Conservation (phyloP, 371 early-diverging fungal species). For the Chytridium lagenaria region DNA sequence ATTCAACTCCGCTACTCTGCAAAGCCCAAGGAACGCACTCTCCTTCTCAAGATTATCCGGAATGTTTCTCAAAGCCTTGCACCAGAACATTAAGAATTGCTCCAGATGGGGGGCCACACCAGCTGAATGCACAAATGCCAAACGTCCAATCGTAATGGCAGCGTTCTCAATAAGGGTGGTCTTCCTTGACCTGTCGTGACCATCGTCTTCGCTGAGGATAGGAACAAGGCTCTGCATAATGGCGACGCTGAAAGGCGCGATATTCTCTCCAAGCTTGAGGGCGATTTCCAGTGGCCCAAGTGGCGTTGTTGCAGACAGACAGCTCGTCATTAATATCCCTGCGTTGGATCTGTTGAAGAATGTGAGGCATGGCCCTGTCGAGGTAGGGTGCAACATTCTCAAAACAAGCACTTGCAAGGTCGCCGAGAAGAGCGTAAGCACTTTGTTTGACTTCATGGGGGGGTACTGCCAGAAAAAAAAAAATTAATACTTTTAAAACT, state of each 20-base stretch:
- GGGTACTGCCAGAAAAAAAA: slow-evolving; percentile 63
- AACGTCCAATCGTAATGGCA: slow-evolving; percentile 91
- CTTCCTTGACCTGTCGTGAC: slow-evolving; percentile 6
- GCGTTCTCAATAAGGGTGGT: slow-evolving; percentile 83
- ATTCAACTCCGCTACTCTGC: slow-evolving; percentile 84
- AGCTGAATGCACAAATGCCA: slow-evolving; percentile 84
- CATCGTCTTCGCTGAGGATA: slow-evolving; percentile 68
- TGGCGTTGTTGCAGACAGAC: slow-evolving; percentile 79
- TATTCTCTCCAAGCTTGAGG: slow-evolving; percentile 69
- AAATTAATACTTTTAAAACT: too few relatives aligned
- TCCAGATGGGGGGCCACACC: slow-evolving; percentile 59
- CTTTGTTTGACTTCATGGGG: slow-evolving; percentile 87
- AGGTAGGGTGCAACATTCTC: slow-evolving; percentile 72
- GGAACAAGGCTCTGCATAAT: slow-evolving; percentile 82
- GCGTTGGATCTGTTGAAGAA: slow-evolving; percentile 72
- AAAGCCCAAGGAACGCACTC: slow-evolving; percentile 90
- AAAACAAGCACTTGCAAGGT: slow-evolving; percentile 88
- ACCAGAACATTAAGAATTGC: slow-evolving; percentile 46
- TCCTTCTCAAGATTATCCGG: slow-evolving; percentile 93
- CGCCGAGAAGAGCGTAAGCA: slow-evolving; percentile 93
- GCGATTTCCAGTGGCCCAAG: slow-evolving; percentile 96
- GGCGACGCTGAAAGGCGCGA: slow-evolving; percentile 74
- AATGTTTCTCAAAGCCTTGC: slow-evolving; percentile 68
- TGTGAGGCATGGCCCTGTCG: slow-evolving; percentile 68
- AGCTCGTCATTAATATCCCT: slow-evolving; percentile 56